These are phyloP conservation scores for Chrysoporthe austroafricana DNA, from an alignment of 2,329 filamentous ascomycete species.

Conservation along the genomic window DNA sequence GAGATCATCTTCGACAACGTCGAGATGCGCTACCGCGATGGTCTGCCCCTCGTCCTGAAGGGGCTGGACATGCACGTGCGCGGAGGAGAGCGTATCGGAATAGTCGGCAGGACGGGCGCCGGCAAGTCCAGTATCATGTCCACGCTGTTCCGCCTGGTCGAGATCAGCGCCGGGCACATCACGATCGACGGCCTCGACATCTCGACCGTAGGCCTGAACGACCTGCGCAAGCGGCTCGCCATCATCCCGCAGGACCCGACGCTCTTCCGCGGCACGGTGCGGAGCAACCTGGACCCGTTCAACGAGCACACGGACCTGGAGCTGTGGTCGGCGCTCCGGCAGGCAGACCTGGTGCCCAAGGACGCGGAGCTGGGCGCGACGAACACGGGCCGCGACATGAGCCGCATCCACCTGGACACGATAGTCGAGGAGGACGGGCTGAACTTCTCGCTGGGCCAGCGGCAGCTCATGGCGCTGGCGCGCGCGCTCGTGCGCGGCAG, in stretches of 20 bases:
- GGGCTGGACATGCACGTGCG: conserved; percentile 72
- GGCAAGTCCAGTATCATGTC: conserved; percentile 69
- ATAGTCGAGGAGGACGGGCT: conserved; percentile 91
- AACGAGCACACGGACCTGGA: conserved; percentile 76
- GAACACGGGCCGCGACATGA: conserved; percentile 36
- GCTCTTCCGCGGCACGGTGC: conserved; percentile 72
- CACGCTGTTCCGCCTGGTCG: conserved; percentile 63
- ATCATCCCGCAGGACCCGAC: conserved; percentile 73
- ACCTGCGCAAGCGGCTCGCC: conserved; percentile 62
- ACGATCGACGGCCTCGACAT: conserved; percentile 56
- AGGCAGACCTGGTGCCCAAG: conserved; percentile 70
- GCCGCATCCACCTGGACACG: conserved; percentile 79
- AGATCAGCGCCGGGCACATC: conserved; percentile 47
- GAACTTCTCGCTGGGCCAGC: conserved; percentile 93
- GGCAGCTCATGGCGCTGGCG: conserved; percentile 92
- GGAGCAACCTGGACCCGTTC: conserved; percentile 82
- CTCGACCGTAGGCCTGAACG: conserved; percentile 60
- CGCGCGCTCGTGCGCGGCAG: conserved; percentile 85
- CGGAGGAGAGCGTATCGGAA: conserved; percentile 77
- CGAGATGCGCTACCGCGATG: conserved; percentile 76
- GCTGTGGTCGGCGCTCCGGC: conserved; percentile 76
- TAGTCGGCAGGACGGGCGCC: conserved; percentile 68
- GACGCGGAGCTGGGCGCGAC: conserved; percentile 33
- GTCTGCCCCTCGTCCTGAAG: conserved; percentile 73
- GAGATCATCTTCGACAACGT: conserved; percentile 78